Conservation (phyloP, 805 yeast genomes). For the Metschnikowia lochheadii region DNA sequence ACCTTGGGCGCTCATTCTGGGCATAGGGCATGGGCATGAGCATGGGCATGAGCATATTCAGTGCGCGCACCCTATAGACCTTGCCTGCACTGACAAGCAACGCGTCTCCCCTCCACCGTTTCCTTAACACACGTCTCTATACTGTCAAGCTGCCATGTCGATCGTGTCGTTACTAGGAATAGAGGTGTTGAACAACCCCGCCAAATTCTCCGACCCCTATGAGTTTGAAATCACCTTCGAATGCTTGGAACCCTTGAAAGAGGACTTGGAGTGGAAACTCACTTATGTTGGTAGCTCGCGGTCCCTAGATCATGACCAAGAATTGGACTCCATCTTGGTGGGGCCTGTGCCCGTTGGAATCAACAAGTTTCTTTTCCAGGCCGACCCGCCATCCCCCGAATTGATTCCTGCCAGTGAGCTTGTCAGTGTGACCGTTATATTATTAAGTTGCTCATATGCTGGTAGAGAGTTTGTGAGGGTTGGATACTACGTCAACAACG, state of each 20-base stretch:
- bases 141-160: constrained; percentile 52
- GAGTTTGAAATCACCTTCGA: constrained; percentile 97
- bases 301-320: constrained; percentile 94
- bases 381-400: constrained; percentile 96
- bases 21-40: too few species aligned
- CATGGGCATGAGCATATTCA: too few species aligned
- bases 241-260: constrained; percentile 86
- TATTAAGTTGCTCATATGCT: constrained; percentile 88
- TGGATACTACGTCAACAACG: constrained; percentile 96
- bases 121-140: neutral
- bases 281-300: constrained; percentile 96
- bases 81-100: neutral
- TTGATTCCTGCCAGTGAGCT: constrained; percentile 93
- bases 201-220: constrained; percentile 87
- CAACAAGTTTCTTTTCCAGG: constrained; percentile 85
- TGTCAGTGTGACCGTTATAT: constrained; percentile 90
- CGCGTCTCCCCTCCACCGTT: constrained; percentile 1
- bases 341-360: constrained; percentile 99
- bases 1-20: too few species aligned
- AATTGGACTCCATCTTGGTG: constrained; percentile 89
- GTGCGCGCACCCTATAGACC: neutral
- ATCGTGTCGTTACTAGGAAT: constrained; percentile 90
- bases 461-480: constrained; percentile 95
- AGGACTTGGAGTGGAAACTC: constrained; percentile 94
- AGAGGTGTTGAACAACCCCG: constrained; percentile 91